Evolutionary conservation across 1,139 yeast genomes (phyloP), one percentile per base, ranked within the genome.

Genomic region (Arxiozyma slooffiae): DNA sequence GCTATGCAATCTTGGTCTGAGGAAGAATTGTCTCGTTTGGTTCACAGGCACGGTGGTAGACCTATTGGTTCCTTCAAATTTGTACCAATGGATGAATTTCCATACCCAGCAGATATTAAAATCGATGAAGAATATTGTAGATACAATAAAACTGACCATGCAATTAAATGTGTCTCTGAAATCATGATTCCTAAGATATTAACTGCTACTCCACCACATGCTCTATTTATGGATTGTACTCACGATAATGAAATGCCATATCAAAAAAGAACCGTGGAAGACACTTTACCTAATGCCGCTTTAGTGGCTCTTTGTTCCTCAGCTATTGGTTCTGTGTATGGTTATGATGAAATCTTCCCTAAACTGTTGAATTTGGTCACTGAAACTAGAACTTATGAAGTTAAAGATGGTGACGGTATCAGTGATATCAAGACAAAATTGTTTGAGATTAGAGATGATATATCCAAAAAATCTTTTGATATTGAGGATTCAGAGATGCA

Each of bases 1-100:
- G 97, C 97, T 1, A 90, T 92, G 96, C 97, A 89, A 71, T 94
- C 97, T 2, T 84, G 94, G 82, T 81, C 83, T 18, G 94, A 85
- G 14, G 82, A 79, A 41, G 98, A 92, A 64, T 75, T 92, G 40
- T 88, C 97, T 1, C 74, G 94, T 52, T 74, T 90, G 52, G 86
- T 92, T 34, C 96, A 90, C 65, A 79, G 82, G 60, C 95, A 92
- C 67, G 97, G 97, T 41, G 97, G 98, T 5, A 74, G 89, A 58
- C 97, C 97, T 44, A 85, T 92, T 66, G 98, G 98, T 3, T 88
- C 97, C 0, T 82, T 85, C 60, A 78, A 80, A 50, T 83, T 86
- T 79, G 69, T 84, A 46, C 90, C 92, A 1, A 71, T 84, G 59
- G 89, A 84, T 62, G 82, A 79, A 50, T 77, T 81, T 61, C 75